Base-by-base conservation (phyloP, 1,284 basidiomycete genomes). In the Cutaneotrichosporon dermatis region DNA sequence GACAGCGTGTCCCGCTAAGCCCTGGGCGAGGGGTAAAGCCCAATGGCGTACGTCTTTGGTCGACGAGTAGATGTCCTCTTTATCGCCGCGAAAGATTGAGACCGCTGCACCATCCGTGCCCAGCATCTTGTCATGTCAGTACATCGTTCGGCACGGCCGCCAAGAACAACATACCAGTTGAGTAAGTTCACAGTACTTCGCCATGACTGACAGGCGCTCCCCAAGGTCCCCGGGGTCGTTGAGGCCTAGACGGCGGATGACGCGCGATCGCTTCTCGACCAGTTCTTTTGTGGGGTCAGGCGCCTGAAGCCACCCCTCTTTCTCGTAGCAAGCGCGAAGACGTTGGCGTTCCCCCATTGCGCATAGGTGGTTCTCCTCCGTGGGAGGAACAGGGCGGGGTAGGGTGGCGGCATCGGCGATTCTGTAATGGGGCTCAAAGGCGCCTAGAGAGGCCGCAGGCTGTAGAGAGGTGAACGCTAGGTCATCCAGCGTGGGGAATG, bases 181-280 rank as follows among this genome's bases (percentile, higher is more conserved):
- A 6, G 72, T 68, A 37, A 74, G 55, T 35, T 74, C 71, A n/a
- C 65, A 60, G 51, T 75, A 76, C 54, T 73, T 72, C 4, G 66
- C 50, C 15, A 76, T 61, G 36, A 76, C 70, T 1, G 65, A 62
- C 35, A 59, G 57, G 9, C 68, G 54, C 54, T 68, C 66, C 5
- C 44, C 45, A n/a, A 54, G 51, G 16, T 67, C 65, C 15, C 68
- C 66, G 36, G 59, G 46, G 44, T 58, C 58, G 10, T 60, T 65
- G 9, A 66, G 60, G 2, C 74, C 74, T 2, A 76, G 55, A 6
- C 69, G 64, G 2, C 69, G 57, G 3, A 60, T 42, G 4, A 56
- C 58, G 4, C 40, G 40, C 6, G 51, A 53, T 9, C 60, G 49
- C 9, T 36, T 41, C 10, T 56, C n/a, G 4, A 56, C 49, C 15